Evolutionary conservation across 176 grass and related monocot genomes (phyloP).

Genomic region (Triticum dicoccoides): DNA sequence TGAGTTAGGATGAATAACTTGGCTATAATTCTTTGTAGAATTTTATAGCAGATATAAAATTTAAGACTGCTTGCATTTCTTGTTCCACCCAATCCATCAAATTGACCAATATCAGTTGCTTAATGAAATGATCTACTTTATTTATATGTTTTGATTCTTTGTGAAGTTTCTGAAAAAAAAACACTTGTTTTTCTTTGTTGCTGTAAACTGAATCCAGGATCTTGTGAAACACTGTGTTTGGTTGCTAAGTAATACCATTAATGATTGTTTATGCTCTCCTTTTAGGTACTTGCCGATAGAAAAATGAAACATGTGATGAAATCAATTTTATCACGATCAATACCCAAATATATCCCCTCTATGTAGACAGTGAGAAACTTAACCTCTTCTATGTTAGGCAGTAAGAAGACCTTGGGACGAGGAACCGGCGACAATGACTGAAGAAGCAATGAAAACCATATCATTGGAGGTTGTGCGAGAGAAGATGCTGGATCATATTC

Average conservation of each 20-base stretch:
- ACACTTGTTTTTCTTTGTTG: not conserved
- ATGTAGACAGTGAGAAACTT: conserved; percentile 60
- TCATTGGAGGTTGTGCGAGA: conserved; percentile 92
- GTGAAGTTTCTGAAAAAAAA: not conserved
- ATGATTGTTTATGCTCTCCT: not conserved
- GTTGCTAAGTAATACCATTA: not conserved
- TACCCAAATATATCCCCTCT: not conserved
- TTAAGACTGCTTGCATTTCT: not conserved
- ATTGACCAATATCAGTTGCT: not conserved
- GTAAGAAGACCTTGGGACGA: conserved; percentile 94
- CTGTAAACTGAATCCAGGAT: conserved; percentile 1
- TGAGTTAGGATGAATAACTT: conserved; percentile 15
- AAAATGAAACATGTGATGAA: not conserved
- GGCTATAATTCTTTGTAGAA: not conserved
- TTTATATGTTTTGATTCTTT: not conserved
- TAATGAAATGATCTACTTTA: not conserved
- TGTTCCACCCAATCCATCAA: not conserved
- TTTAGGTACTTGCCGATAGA: not conserved
- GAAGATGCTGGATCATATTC: conserved; percentile 93
- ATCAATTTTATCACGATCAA: not conserved
- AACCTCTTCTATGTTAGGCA: conserved; percentile 56
- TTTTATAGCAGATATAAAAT: not conserved
- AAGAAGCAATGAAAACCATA: conserved; percentile 95
- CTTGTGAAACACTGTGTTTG: not conserved
- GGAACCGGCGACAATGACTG: conserved; percentile 75